Conservation (phyloP, 176 grass and related monocot species). For the Metroxylon sagu region DNA sequence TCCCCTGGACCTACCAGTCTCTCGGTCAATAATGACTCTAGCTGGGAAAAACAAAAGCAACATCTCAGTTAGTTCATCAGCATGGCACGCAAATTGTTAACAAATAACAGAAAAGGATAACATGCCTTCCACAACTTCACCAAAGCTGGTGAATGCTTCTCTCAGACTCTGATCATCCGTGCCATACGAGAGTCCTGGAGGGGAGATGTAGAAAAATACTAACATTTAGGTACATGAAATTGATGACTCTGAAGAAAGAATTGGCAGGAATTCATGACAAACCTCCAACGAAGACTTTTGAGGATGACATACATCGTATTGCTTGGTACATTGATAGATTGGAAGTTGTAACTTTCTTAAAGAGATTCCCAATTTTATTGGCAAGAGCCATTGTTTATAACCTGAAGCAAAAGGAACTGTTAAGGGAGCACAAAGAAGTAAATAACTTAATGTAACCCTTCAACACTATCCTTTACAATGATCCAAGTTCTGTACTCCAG, state of each 20-base stretch:
- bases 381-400: slow-evolving; percentile 11
- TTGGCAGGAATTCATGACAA: background rate
- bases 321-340: slow-evolving; percentile 54
- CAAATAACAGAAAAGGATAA: background rate
- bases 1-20: slow-evolving; percentile 85
- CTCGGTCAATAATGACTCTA: slow-evolving; percentile 65
- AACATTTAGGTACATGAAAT: slow-evolving; percentile 4
- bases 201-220: background rate
- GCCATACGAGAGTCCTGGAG: slow-evolving; percentile 56
- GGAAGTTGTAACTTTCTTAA: slow-evolving; percentile 55
- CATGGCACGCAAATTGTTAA: background rate
- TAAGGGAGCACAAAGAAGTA: too few species aligned
- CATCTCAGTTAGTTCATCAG: background rate
- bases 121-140: slow-evolving; percentile 69
- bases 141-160: slow-evolving; percentile 58
- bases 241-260: slow-evolving; percentile 7
- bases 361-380: slow-evolving; percentile 55
- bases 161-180: slow-evolving; percentile 52
- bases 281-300: slow-evolving; percentile 91
- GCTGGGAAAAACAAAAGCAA: slow-evolving; percentile 38
- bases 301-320: slow-evolving; percentile 93
- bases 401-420: too few species aligned
- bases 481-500: too few species aligned
- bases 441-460: too few species aligned
- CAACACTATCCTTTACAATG: too few species aligned